These are phyloP conservation scores for Claviceps citrina DNA, from an alignment of 2,329 filamentous ascomycete species.

Conservation along the genomic window DNA sequence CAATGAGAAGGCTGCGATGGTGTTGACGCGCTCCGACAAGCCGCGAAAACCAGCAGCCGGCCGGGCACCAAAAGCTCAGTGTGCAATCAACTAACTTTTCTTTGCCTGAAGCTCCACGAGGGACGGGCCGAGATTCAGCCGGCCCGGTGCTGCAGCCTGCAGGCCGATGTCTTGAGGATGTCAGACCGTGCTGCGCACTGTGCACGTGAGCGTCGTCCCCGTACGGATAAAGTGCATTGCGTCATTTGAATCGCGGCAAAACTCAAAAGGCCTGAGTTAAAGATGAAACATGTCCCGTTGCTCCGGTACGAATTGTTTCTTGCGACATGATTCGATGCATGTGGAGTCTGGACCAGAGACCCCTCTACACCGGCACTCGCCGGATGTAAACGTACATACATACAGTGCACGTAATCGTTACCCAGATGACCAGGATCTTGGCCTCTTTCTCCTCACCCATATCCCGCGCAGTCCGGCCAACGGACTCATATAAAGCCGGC, in stretches of 20 bases:
- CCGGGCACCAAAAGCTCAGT: too few relatives aligned
- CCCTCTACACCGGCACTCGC: too few relatives aligned
- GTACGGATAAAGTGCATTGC: not conserved
- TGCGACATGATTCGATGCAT: too few relatives aligned
- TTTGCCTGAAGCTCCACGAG: conserved; percentile 13
- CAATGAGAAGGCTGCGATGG: conserved; percentile 10
- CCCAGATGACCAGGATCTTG: too few relatives aligned
- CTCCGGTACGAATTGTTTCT: too few relatives aligned
- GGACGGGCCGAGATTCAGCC: conserved; percentile 14
- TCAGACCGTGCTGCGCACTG: not conserved
- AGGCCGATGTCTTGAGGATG: too few relatives aligned
- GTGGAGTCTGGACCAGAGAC: too few relatives aligned
- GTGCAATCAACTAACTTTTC: conserved; percentile 8
- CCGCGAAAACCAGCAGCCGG: conserved; percentile 12
- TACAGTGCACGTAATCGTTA: too few relatives aligned
- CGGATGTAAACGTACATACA: not conserved
- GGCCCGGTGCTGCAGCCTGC: not conserved
- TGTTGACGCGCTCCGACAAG: conserved; percentile 19
- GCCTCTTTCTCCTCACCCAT: too few relatives aligned
- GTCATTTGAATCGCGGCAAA: not conserved
- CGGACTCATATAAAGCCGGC: not conserved
- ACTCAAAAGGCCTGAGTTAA: not conserved
- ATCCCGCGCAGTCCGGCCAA: too few relatives aligned
- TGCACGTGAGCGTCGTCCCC: not conserved
- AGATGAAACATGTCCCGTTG: not conserved